A percentile compares a stretch with the other conserved stretches of the same genome.
phyloP scores from a whole-genome alignment of 176 grass and related monocot species.

The Oryza nivara region DNA sequence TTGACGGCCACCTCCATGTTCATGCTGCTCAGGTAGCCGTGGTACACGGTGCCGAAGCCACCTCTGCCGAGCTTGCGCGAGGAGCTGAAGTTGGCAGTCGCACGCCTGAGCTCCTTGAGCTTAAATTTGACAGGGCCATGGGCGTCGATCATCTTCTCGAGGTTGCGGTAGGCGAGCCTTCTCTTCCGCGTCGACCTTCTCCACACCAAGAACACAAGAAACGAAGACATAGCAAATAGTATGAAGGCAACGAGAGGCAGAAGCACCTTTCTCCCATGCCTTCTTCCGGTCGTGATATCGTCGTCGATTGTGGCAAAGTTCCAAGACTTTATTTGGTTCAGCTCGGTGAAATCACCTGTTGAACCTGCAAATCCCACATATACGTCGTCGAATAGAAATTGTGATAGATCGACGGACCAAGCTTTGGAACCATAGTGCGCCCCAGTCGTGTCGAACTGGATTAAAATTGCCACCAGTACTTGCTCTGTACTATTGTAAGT shows the following conservation, averaged over 20 bases:
- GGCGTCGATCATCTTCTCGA: constrained; percentile 48
- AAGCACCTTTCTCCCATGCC: neutral
- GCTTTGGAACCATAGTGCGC: too few species aligned
- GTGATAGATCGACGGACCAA: neutral
- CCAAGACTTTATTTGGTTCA: constrained; percentile 20
- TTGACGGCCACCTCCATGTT: constrained; percentile 54
- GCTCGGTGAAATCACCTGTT: neutral
- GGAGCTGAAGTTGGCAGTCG: constrained; percentile 34
- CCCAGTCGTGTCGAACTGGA: neutral
- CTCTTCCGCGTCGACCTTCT: neutral
- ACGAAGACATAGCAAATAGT: neutral
- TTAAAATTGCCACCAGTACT: neutral
- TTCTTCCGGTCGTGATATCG: neutral
- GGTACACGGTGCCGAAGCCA: constrained; percentile 55
- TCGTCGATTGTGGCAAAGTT: neutral
- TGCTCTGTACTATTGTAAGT: neutral
- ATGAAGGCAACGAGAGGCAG: neutral
- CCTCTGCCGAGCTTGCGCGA: constrained; percentile 40
- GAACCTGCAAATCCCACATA: constrained; percentile 28
- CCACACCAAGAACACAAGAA: constrained; percentile 1
- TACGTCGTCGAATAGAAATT: neutral
- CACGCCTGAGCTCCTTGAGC: constrained; percentile 47
- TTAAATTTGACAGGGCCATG: constrained; percentile 32
- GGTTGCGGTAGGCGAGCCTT: constrained; percentile 42
- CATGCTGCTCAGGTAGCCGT: constrained; percentile 23